Evolutionary conservation across 2,329 filamentous ascomycete genomes (phyloP), one percentile per base, ranked within the genome.

Genomic region (Podosphaera aphanis): DNA sequence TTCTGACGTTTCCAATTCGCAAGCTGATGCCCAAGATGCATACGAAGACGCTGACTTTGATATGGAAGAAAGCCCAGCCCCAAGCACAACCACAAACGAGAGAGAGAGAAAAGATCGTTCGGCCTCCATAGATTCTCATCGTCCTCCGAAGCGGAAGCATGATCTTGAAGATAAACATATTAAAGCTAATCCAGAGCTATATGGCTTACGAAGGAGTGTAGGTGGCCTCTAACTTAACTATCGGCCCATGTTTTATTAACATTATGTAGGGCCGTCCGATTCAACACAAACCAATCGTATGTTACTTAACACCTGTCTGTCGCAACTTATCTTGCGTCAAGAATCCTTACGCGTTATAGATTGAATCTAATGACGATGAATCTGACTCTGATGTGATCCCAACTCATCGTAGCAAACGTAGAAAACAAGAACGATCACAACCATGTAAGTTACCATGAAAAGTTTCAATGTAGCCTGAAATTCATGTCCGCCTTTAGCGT

Each of bases 121-220:
- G 52, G 74, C 74, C 57, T 90, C 84, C 41, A 71, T 75, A 56
- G 77, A 78, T 55, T 82, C 79, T 38, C 71, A 70, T 51, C 71
- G 75, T 58, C 72, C 71, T 43, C 63, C 69, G 49, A 93, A 93
- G 68, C 79, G 85, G 63, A 80, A 83, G 64, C 63, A 69, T 52
- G 61, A 69, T 58, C 60, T 73, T 33, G 76, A 79, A 44, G 82
- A 90, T 48, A 78, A 85, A 41, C 86, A 77, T 58, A 93, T 95
- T 55, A 73, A 79, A 56, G 81, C 83, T 58, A 93, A 98, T 57
- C 90, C 90, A 39, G 85, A 93, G 63, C 69, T 98, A 7, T 98
- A 95, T 66, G 90, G 90, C 42, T 69, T 98, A 53, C 77, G 90
- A 55, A 75, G 90, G 65, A 98, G 90, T 66, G 86, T 90, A 77